These are phyloP conservation scores for Claviceps africana DNA, from an alignment of 2,329 filamentous ascomycete genomes.

Conservation along the genomic window DNA sequence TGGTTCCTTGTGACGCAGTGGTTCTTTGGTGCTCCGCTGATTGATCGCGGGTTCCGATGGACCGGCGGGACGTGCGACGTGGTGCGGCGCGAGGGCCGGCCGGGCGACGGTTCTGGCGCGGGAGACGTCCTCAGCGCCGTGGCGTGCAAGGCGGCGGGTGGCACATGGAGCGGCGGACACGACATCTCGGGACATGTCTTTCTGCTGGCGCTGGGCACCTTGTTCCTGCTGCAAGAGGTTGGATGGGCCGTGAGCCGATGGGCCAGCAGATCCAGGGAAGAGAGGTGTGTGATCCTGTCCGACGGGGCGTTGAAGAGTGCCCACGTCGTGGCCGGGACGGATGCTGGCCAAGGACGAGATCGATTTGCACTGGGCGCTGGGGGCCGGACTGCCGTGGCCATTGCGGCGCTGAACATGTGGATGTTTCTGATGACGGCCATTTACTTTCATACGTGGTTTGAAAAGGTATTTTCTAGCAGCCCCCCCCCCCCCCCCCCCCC, in stretches of 20 bases:
- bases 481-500: too few species aligned
- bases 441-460: constrained; percentile 97
- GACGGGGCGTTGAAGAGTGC: constrained; percentile 54
- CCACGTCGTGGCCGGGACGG: constrained; percentile 28
- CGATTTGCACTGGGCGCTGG: constrained; percentile 27
- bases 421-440: constrained; percentile 98
- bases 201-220: constrained; percentile 70
- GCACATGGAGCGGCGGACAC: constrained; percentile 81
- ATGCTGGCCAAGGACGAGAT: constrained; percentile 12
- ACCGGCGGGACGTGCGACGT: constrained; percentile 76
- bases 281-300: constrained; percentile 48
- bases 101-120: constrained; percentile 29
- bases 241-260: constrained; percentile 40
- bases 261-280: constrained; percentile 34
- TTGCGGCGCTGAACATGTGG: constrained; percentile 68
- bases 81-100: too few species aligned
- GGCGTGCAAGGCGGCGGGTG: constrained; percentile 71
- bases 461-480: constrained; percentile 53
- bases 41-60: constrained; percentile 78
- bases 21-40: constrained; percentile 84
- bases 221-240: constrained; percentile 70
- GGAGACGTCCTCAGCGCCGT: constrained; percentile 52
- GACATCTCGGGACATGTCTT: constrained; percentile 96
- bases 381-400: constrained; percentile 42
- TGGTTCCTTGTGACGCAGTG: constrained; percentile 91